Conservation (phyloP, 1,284 basidiomycete species). For the Tetrapyrgos nigripes region DNA sequence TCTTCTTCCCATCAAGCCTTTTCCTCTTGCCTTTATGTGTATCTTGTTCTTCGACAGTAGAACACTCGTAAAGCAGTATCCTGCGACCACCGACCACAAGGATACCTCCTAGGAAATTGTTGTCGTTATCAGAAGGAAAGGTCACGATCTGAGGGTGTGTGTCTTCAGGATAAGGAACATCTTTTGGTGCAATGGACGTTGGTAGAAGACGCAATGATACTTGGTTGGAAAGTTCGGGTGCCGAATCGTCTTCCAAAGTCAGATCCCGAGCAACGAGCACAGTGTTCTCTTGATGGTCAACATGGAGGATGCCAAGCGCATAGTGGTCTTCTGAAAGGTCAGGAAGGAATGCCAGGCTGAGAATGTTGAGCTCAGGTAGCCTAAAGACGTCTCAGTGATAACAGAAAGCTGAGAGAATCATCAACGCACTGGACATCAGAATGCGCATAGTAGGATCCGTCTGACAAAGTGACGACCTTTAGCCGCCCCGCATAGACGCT, state of each 20-base stretch:
- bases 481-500: conserved; percentile 74
- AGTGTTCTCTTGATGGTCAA: conserved; percentile 66
- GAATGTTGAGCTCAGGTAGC: conserved; percentile 76
- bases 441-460: conserved; percentile 57
- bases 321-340: conserved; percentile 47
- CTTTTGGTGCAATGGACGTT: conserved; percentile 45
- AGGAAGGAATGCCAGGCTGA: conserved; percentile 74
- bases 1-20: conserved; percentile 55
- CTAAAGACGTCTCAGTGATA: conserved; percentile 44
- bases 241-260: conserved; percentile 41
- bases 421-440: conserved; percentile 71
- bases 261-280: conserved; percentile 69
- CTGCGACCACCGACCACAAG: conserved; percentile 70
- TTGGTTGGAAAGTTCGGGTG: conserved; percentile 55
- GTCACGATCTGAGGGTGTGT: conserved; percentile 51
- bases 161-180: conserved; percentile 47
- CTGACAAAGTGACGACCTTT: conserved; percentile 61
- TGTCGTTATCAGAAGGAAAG: conserved; percentile 43
- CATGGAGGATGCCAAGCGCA: conserved; percentile 70
- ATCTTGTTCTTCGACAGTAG: conserved; percentile 50
- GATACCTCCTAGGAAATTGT: conserved; percentile 64
- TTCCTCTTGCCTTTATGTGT: conserved; percentile 61
- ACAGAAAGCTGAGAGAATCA: background rate
- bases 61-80: conserved; percentile 64
- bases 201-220: conserved; percentile 56